A percentile compares a stretch with the other conserved stretches of the same genome.
Evolutionary conservation across 495 filamentous ascomycete species (phyloP).

Genomic region (Thermothielavioides terrestris): DNA sequence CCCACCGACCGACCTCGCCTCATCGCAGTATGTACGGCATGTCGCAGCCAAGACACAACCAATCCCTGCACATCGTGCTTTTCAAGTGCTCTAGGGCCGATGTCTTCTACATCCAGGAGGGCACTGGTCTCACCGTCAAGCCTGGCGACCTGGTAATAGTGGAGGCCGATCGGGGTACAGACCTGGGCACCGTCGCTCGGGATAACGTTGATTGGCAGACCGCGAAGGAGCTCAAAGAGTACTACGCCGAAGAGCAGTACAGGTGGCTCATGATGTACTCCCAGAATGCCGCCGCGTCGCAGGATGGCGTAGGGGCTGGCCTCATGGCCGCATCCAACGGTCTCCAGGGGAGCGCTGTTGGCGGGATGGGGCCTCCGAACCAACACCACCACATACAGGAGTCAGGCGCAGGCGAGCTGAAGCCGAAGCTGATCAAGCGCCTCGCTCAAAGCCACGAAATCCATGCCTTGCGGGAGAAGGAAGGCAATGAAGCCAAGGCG

Average conservation of each 20-base stretch:
- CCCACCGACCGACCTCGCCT: slow-evolving; percentile 45
- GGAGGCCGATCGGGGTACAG: slow-evolving; percentile 91
- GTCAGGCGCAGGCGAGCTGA: slow-evolving; percentile 64
- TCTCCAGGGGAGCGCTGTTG: slow-evolving; percentile 56
- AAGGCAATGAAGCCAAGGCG: slow-evolving; percentile 94
- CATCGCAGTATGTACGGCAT: slow-evolving; percentile 53
- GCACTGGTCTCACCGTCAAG: slow-evolving; percentile 83
- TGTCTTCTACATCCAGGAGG: slow-evolving; percentile 93
- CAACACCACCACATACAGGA: slow-evolving; percentile 63
- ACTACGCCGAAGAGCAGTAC: slow-evolving; percentile 87
- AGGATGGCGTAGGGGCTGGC: slow-evolving; percentile 46
- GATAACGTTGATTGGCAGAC: slow-evolving; percentile 75
- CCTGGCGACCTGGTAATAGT: slow-evolving; percentile 92
- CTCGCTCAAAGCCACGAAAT: slow-evolving; percentile 88
- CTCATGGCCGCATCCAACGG: slow-evolving; percentile 51
- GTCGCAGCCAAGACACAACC: slow-evolving; percentile 63
- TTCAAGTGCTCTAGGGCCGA: slow-evolving; percentile 94
- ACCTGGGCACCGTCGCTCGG: slow-evolving; percentile 84
- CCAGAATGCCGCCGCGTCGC: slow-evolving; percentile 55
- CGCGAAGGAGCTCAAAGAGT: slow-evolving; percentile 80
- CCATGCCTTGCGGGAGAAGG: slow-evolving; percentile 77
- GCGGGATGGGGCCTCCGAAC: slow-evolving; percentile 63
- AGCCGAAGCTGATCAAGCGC: slow-evolving; percentile 93
- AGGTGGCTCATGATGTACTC: slow-evolving; percentile 98
- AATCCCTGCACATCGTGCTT: slow-evolving; percentile 82